Base-by-base conservation (phyloP, 1,284 basidiomycete species). In the Xanthoconium separans region DNA sequence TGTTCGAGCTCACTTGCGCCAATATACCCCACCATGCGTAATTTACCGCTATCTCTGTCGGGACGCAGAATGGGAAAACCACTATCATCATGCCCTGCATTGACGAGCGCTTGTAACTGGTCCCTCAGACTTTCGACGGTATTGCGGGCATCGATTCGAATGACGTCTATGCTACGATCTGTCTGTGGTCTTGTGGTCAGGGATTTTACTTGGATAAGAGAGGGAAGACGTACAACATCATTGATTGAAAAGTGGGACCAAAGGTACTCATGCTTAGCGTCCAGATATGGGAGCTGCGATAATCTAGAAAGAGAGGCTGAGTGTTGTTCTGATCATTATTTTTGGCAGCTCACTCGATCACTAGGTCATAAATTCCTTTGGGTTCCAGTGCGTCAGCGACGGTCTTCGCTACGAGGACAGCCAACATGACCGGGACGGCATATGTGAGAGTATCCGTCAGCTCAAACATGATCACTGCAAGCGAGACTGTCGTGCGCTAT, bases 381-480 rank as follows among this genome's bases (percentile, higher is more conserved):
- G 91, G 91, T 70, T 98, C 93, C 61, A 99, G 74, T 7, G 89
- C 89, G 70, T 98, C 95, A 15, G 91, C 93, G 4, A 93, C 85
- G 0, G 95, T 95, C 77, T 98, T 98, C 29, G 95, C 95, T 8
- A 95, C 88, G 30, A 98, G 79, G 6, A 98, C 84, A 8, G 87
- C 77, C 43, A 98, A 71, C 91, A 98, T 98, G 59, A 98, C 87
- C 2, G 96, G 96, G 0, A 96, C 89, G n/a, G 85, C 90, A 70
- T 98, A 98, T 5, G 92, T 95, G 58, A 99, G 74, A 1, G 93
- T 95, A 58, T 94, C 91, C 1, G 95, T 99, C 45, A 99, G 80
- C 71, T 98, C 96, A 65, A 98, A 98, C 95, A 98, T 94, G 73
- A 98, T 98, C 50, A 98, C 95, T 2, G 93, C 95, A 47, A 98